Evolutionary conservation across 768 basidiomycete species (phyloP).

Genomic region (Collybiopsis luxurians): DNA sequence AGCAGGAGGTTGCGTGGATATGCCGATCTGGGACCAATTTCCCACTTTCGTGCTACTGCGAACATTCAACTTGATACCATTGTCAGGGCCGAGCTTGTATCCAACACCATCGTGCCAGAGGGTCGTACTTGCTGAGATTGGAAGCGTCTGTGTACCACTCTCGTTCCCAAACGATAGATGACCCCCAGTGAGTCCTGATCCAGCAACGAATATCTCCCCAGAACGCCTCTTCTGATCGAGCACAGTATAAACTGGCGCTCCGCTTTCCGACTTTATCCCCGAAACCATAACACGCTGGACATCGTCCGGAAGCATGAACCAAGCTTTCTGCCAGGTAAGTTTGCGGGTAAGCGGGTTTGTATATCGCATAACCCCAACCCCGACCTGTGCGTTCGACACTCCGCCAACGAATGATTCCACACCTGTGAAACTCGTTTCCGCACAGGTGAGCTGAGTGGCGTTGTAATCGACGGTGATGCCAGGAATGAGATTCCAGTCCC

Average conservation of each 20-base stretch:
- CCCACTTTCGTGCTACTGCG: constrained; percentile 51
- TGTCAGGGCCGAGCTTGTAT: constrained; percentile 41
- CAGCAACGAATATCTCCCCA: constrained; percentile 43
- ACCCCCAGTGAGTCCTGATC: constrained; percentile 1
- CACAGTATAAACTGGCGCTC: constrained; percentile 55
- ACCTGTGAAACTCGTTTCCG: constrained; percentile 38
- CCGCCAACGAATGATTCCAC: constrained; percentile 64
- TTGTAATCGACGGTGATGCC: constrained; percentile 67
- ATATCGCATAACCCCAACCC: constrained; percentile 63
- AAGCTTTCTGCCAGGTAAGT: constrained; percentile 64
- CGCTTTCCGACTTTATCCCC: constrained; percentile 41
- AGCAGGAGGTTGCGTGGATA: constrained; percentile 54
- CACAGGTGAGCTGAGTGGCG: constrained; percentile 51
- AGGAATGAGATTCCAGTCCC: constrained; percentile 80
- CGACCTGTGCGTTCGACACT: constrained; percentile 52
- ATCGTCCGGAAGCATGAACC: constrained; percentile 70
- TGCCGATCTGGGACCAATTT: constrained; percentile 62
- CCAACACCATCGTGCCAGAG: constrained; percentile 71
- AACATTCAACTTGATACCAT: constrained; percentile 32
- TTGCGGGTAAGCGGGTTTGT: constrained; percentile 57
- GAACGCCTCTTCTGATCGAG: constrained; percentile 59
- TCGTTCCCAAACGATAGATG: too few relatives aligned
- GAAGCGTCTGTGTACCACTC: neutral
- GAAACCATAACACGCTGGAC: constrained; percentile 63
- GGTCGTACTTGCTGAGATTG: constrained; percentile 21